These are phyloP conservation scores for Penicillium dipodomyicola DNA, from an alignment of 495 filamentous ascomycete species.

Conservation along the genomic window DNA sequence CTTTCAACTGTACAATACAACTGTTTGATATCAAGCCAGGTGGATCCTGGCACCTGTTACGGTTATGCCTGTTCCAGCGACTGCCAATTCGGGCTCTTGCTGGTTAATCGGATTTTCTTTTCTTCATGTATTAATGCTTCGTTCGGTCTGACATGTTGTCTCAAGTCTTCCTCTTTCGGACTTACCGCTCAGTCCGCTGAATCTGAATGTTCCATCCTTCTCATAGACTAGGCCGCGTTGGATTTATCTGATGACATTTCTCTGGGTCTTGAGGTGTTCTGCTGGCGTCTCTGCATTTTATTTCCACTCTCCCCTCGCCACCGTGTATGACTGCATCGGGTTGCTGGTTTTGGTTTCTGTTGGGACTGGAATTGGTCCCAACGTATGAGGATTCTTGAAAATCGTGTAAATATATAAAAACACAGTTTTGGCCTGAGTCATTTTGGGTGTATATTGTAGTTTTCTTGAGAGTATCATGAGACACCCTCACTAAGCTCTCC, in stretches of 20 bases:
- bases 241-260: conserved; percentile 28
- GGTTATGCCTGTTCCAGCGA: conserved; percentile 35
- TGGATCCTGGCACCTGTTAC: conserved; percentile 36
- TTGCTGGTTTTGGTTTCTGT: conserved; percentile 4
- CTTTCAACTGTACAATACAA: conserved; percentile 45
- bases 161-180: conserved; percentile 4
- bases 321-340: conserved; percentile 13
- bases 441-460: too few relatives aligned
- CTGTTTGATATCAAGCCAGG: conserved; percentile 40
- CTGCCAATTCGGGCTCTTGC: conserved; percentile 21
- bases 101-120: conserved; percentile 20
- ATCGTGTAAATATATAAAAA: conserved; percentile 11
- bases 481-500: too few relatives aligned
- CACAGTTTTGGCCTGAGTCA: not conserved
- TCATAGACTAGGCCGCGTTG: conserved; percentile 27
- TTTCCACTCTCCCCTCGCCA: conserved; percentile 41
- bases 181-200: not conserved
- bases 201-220: conserved; percentile 12
- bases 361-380: not conserved
- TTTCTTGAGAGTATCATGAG: too few relatives aligned
- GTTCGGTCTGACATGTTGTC: conserved; percentile 13
- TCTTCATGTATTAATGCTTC: conserved; percentile 36
- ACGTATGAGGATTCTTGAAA: not conserved
- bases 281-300: conserved; percentile 32
- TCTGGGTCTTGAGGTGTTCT: conserved; percentile 28